These are phyloP conservation scores for Aspergillus melleus DNA, from an alignment of 2,329 filamentous ascomycete genomes.

Conservation along the genomic window DNA sequence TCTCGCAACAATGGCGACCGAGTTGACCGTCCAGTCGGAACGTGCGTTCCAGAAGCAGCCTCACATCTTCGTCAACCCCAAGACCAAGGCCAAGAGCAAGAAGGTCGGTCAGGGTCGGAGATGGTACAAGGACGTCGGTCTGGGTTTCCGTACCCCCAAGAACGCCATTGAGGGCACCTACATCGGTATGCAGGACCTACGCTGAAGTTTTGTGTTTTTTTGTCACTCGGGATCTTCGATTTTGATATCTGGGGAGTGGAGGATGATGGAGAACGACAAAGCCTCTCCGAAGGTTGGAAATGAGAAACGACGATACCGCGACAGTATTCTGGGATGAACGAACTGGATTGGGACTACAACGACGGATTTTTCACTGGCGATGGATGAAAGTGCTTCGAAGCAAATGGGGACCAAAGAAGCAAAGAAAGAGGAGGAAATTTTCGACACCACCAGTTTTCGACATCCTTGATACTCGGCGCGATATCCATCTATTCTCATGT, in stretches of 20 bases:
- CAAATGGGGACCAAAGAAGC: neutral
- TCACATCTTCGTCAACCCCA: conserved; percentile 99
- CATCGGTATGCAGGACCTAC: conserved; percentile 76
- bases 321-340: neutral
- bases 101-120: conserved; percentile 88
- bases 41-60: conserved; percentile 99
- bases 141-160: conserved; percentile 99
- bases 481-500: conserved; percentile 14
- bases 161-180: conserved; percentile 98
- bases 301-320: conserved; percentile 13
- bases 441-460: neutral
- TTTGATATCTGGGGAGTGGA: conserved; percentile 14
- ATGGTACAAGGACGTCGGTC: conserved; percentile 99
- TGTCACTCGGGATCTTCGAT: conserved; percentile 14
- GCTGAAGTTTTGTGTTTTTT: conserved; percentile 19
- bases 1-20: conserved; percentile 83
- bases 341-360: neutral
- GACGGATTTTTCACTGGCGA: conserved; percentile 1
- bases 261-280: conserved; percentile 1
- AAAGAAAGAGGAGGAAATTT: neutral
- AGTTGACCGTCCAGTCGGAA: conserved; percentile 99
- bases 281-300: conserved; percentile 15
- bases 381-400: neutral
- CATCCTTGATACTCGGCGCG: neutral
- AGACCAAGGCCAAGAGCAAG: conserved; percentile 79